Base-by-base conservation (phyloP, 345 rosid species). In the Gossypium raimondii region DNA sequence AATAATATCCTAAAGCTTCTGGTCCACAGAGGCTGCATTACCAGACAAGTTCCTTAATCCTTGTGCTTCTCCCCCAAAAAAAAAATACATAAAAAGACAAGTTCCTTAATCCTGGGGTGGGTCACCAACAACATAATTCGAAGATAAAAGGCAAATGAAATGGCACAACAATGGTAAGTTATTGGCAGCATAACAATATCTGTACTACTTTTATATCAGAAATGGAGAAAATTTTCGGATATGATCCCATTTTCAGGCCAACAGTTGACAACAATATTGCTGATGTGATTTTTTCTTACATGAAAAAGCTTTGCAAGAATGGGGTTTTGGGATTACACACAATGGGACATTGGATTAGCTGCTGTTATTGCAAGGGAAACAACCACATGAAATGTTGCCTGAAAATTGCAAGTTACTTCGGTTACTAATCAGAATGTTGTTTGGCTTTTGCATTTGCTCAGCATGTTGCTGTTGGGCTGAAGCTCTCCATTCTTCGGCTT, bases 401-500 rank as follows among this genome's bases (percentile, higher is more conserved):
- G 90, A 47, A 70, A 85, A 72, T 7, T 80, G 84, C 11, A 77
- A 4, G 70, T 59, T 69, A 22, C 63, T 86, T 53, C 78, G 75
- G 77, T 76, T 80, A 4, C 83, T 81, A 75, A 81, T 80, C 84
- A 82, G 88, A 71, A 85, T 85, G 12, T 10, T 9, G 25, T 20
- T 76, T 2, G 90, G 87, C 82, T 53, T 82, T 34, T 85, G 87
- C 75, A 85, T 81, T 72, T 94, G 97, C 75, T 88, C 89, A 0
- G 75, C 25, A 58, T 94, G 98, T 57, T 91, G 91, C 16, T 86
- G 83, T 66, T 76, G 79, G 3, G 97, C 95, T 27, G 87, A 83
- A 17, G 85, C 84, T 82, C 93, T 84, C 97, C 90, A 88, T 50
- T 94, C 97, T 80, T 92, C 92, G 0, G 97, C 97, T 78, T 83